Percentiles rank a stretch among this genome's conserved stretches.
phyloP scores from a whole-genome alignment of 345 rosid species.

The Turnera subulata region DNA sequence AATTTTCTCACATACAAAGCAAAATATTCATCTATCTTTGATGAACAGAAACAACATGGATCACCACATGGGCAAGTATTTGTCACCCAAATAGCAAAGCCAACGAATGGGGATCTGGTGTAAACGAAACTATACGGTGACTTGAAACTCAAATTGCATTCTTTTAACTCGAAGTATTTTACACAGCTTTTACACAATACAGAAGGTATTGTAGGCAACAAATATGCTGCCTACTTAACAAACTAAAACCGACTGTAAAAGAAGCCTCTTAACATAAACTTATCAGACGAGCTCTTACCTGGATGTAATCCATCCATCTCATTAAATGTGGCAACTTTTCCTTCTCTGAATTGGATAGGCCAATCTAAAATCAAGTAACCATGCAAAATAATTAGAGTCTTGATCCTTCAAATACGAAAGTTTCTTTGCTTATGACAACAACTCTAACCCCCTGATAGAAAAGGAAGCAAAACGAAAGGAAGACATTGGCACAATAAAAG shows the following conservation, averaged over 20 bases:
- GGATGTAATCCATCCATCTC: slow-evolving; percentile 89
- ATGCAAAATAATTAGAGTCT: neutral
- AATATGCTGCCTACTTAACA: neutral
- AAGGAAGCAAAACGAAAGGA: no score
- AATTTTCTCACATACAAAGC: no score
- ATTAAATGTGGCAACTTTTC: slow-evolving; percentile 58
- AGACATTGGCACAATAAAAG: no score
- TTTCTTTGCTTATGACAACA: no score
- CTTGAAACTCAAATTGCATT: neutral
- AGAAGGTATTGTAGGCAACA: neutral
- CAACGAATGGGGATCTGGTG: neutral
- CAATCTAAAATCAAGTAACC: slow-evolving; percentile 42
- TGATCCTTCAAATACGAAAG: no score
- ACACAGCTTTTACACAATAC: neutral
- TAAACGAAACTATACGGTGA: neutral
- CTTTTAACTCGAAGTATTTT: neutral
- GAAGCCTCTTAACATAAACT: neutral
- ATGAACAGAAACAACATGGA: neutral
- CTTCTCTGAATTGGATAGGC: slow-evolving; percentile 43
- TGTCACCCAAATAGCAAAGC: neutral
- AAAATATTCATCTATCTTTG: no score
- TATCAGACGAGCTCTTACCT: slow-evolving; percentile 38
- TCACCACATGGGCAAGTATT: neutral
- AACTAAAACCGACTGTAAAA: neutral
- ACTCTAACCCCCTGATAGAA: no score